Evolutionary conservation across 176 grass and related monocot species (phyloP), one percentile per base, ranked within the genome.

Genomic region (Elaeis guineensis): DNA sequence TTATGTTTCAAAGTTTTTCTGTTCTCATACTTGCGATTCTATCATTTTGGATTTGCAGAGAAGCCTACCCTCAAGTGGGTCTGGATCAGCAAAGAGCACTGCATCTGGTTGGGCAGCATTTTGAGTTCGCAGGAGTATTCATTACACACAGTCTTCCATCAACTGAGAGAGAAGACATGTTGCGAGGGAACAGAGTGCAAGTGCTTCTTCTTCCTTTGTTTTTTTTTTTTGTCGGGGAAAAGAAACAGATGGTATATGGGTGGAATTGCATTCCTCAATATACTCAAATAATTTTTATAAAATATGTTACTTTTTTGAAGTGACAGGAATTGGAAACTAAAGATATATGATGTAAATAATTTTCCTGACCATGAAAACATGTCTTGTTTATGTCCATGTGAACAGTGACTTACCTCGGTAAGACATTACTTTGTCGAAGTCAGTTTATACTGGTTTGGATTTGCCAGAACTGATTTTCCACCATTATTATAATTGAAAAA

Each of bases 101-200:
- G 87, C 87, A 71, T 81, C 94, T 50, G 94, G 94, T 69, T 98
- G 94, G 94, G 94, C 94, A 11, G 88, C 88, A 74, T 98, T 98
- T 85, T 98, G 74, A 98, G 30, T 30, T 50, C 25, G 11, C n/a
- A 18, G 9, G 26, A 25, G 16, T 4, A 25, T 50, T 52, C 17
- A 16, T n/a, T 23, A 1, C 11, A 14, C 35, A 3, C 35, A 3
- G 35, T 44, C 35, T 12, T 44, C 35, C 9, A 12, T 44, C 11
- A 44, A 14, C 19, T 52, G 23, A 12, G 23, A 18, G 24, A 12
- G 23, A 52, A 14, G 63, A 24, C 17, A 55, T 30, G 29, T 22
- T 55, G 25, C 6, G 5, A 35, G 52, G 23, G 65, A 39, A 39
- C 21, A 16, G 25, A 54, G 30, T 11, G 21, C 51, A 39, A 53